phyloP scores from a whole-genome alignment of 306 rosid genomes.

The Rosa chinensis region DNA sequence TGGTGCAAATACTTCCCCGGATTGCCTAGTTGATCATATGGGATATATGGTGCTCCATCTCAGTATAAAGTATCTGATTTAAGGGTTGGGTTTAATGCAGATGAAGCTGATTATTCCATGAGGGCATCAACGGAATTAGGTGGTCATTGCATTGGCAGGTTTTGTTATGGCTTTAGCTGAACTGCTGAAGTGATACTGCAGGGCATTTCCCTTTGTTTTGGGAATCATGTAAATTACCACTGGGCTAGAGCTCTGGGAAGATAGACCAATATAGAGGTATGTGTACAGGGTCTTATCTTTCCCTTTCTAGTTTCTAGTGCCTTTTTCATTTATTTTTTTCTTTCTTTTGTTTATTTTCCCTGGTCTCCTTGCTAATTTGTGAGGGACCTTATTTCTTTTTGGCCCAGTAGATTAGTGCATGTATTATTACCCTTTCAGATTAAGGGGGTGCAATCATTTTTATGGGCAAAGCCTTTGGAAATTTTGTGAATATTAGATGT shows the following conservation, averaged over 20 bases:
- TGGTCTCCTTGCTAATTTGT: constrained; percentile 47
- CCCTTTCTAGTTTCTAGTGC: constrained; percentile 34
- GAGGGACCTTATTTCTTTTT: constrained; percentile 52
- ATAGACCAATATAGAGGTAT: constrained; percentile 76
- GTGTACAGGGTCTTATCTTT: constrained; percentile 91
- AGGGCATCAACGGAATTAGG: constrained; percentile 52
- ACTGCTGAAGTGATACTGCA: constrained; percentile 40
- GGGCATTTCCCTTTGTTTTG: constrained; percentile 43
- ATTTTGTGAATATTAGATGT: constrained; percentile 78
- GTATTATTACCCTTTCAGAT: constrained; percentile 59
- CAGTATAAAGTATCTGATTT: constrained; percentile 20
- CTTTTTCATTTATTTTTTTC: constrained; percentile 32
- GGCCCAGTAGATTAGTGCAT: constrained; percentile 66
- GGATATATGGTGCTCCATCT: neutral
- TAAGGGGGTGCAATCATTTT: constrained; percentile 68
- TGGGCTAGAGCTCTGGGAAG: constrained; percentile 64
- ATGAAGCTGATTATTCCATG: constrained; percentile 58
- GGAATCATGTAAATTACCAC: constrained; percentile 85
- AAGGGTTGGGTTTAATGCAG: constrained; percentile 45
- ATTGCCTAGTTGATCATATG: neutral
- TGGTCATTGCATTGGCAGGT: constrained; percentile 46
- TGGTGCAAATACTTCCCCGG: neutral
- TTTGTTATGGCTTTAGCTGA: constrained; percentile 44
- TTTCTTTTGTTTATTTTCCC: constrained; percentile 8
- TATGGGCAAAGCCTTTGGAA: constrained; percentile 71